Base-by-base conservation (phyloP, 164 flowering plant genomes). In the Aristolochia californica region DNA sequence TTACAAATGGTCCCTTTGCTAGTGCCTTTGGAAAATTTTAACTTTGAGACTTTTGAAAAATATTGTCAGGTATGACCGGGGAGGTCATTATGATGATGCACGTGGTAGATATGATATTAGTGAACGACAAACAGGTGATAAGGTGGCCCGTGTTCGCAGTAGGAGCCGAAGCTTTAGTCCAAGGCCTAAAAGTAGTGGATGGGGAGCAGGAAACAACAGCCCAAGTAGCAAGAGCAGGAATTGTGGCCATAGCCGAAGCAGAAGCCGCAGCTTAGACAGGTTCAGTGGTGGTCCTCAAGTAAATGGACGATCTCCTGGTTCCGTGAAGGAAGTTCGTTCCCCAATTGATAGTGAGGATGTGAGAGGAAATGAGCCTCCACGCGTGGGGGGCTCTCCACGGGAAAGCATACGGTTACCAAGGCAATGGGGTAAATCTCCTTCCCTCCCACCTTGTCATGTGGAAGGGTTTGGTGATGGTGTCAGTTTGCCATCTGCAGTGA, bases 181-280 rank as follows among this genome's bases (percentile, higher is more conserved):
- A n/a, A 54, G 68, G 22, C 43, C 63, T 52, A 63, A 70, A n/a
- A 70, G 74, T 57, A 69, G 73, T 27, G 75, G 80, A 56, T 77
- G 77, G 3, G 58, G 27, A 22, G 12, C 14, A 12, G 62, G 47
- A 64, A 61, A 50, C 1, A 54, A 59, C 2, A 73, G 70, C 17
- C 50, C 73, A 66, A 58, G 68, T 28, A 60, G 66, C 14, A 27
- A 18, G 13, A 55, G 62, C 58, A 30, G 65, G 4, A 54, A 71
- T 15, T 34, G 49, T 16, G 45, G 59, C 55, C n/a, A 62, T 5
- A 65, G 66, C 43, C 60, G 49, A 53, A 57, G 59, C 50, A 20
- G 58, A 4, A 61, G 62, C 38, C 57, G 50, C 21, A 76, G 81
- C 59, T 59, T 48, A 24, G 75, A 74, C 22, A 68, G 81, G 57